Base-by-base conservation (phyloP, 2,329 filamentous ascomycete species). In the Monilinia laxa region DNA sequence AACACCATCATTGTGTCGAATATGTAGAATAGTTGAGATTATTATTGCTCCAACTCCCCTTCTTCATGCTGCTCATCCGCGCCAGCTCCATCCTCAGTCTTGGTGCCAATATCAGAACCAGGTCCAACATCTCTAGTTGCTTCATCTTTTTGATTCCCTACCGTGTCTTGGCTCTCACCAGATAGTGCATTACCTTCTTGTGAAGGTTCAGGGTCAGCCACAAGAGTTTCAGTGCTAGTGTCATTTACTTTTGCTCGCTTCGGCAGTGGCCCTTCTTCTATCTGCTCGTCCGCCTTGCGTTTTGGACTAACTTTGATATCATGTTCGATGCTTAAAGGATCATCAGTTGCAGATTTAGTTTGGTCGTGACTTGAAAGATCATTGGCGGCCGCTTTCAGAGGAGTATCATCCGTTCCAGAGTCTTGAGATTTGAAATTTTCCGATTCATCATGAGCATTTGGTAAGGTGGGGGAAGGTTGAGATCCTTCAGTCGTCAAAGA, bases 331-430 rank as follows among this genome's bases (percentile, higher is more conserved):
- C 23, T 66, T 55, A 53, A 62, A 14, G 51, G 63, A 23, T 23
- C 25, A 16, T 60, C 65, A 68, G 68, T 68, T 38, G 38, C 51
- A 40, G 56, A 35, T 28, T 35, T 18, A 12, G 3, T 38, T 45
- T 63, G 51, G 12, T 66, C 66, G 56, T 67, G 73, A 12, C 72
- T 74, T 2, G 70, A 71, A 16, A 73, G 73, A 53, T 74, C 69
- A 54, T 75, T 75, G 10, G 73, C 73, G 4, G 62, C 69, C 49
- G 68, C 70, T 66, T 75, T 75, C 4, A 75, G 59, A 16, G 66
- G 68, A 25, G 67, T 68, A 62, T 74, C 73, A 49, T 70, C 71
- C 23, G 70, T 65, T 31, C 72, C 72, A 18, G 64, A 60, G 14
- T 42, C 14, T 42, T 42, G 40, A 42, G 40, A 16, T 42, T 42